A percentile compares a stretch with the other conserved stretches of the same genome.
Conservation (phyloP, 1,284 basidiomycete species). For the Trametes hirsuta region DNA sequence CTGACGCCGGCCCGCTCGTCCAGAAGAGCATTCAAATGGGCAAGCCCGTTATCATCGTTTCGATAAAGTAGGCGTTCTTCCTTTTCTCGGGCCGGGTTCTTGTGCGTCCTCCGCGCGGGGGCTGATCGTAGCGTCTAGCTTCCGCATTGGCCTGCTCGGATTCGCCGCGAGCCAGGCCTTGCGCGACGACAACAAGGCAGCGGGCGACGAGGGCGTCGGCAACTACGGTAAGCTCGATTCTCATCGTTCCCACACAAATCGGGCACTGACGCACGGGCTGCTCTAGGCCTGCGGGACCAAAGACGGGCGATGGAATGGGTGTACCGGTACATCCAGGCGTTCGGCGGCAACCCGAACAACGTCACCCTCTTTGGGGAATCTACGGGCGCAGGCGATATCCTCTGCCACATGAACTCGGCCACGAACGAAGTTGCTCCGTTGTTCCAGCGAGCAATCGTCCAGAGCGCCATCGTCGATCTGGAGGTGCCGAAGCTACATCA, state of each 20-base stretch:
- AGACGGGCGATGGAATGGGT: conserved; percentile 73
- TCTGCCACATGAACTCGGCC: conserved; percentile 69
- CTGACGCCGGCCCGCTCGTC: conserved; percentile 71
- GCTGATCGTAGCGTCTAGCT: conserved; percentile 45
- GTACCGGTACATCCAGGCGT: conserved; percentile 62
- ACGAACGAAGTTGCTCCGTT: conserved; percentile 60
- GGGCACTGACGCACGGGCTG: conserved; percentile 6
- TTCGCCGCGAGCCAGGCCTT: conserved; percentile 67
- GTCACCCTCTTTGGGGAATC: conserved; percentile 73
- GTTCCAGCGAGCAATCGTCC: conserved; percentile 69
- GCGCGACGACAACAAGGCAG: conserved; percentile 62
- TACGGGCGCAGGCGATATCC: conserved; percentile 71
- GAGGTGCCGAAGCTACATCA: conserved; percentile 58
- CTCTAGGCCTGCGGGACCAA: conserved; percentile 69
- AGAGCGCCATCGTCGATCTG: conserved; percentile 64
- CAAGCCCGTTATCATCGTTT: conserved; percentile 70
- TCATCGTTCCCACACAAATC: background rate
- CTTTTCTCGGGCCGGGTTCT: background rate
- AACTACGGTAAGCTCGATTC: conserved; percentile 62
- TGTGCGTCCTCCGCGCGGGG: conserved; percentile 18
- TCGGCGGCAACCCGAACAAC: conserved; percentile 73
- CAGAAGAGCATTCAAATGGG: conserved; percentile 60
- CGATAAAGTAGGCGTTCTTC: conserved; percentile 64
- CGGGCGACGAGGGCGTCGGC: conserved; percentile 70
- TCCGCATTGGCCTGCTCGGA: conserved; percentile 74